A percentile compares a stretch with the other conserved stretches of the same genome.
Evolutionary conservation across 2,329 filamentous ascomycete species (phyloP).

Genomic region (Setomelanomma holmii): DNA sequence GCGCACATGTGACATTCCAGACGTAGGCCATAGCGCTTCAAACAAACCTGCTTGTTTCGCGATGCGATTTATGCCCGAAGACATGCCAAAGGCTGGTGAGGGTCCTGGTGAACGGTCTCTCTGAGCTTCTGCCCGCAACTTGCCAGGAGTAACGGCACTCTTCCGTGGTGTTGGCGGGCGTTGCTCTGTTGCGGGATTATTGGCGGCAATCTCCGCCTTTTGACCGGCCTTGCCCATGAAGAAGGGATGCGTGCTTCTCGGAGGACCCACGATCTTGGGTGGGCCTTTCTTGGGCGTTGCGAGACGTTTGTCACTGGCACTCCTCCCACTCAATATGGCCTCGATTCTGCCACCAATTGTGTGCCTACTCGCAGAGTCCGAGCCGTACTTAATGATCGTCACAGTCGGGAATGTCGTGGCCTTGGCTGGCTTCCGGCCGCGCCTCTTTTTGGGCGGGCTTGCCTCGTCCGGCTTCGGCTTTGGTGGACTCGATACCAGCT

Average conservation of each 20-base stretch:
- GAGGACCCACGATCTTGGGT: constrained; percentile 39
- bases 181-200: constrained; percentile 14
- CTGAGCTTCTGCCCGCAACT: constrained; percentile 48
- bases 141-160: constrained; percentile 57
- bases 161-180: constrained; percentile 29
- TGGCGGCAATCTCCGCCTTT: constrained; percentile 28
- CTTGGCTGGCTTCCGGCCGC: constrained; percentile 28
- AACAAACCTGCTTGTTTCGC: constrained; percentile 70
- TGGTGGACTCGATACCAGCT: constrained; percentile 52
- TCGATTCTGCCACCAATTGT: constrained; percentile 68
- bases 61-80: constrained; percentile 30
- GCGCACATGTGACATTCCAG: constrained; percentile 59
- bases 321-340: constrained; percentile 61
- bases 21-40: constrained; percentile 75
- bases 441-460: constrained; percentile 56
- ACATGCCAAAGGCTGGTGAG: constrained; percentile 26
- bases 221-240: constrained; percentile 64
- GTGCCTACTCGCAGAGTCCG: constrained; percentile 53
- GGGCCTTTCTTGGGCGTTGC: constrained; percentile 27
- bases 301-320: constrained; percentile 20
- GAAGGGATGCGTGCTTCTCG: constrained; percentile 70
- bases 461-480: constrained; percentile 24
- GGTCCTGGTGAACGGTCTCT: constrained; percentile 22
- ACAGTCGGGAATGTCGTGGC: constrained; percentile 48
- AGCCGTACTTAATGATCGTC: constrained; percentile 67